Percentiles rank a stretch among this genome's conserved stretches.
Evolutionary conservation across 73 alveolate species (phyloP).

Genomic region (Effrenium voratum): DNA sequence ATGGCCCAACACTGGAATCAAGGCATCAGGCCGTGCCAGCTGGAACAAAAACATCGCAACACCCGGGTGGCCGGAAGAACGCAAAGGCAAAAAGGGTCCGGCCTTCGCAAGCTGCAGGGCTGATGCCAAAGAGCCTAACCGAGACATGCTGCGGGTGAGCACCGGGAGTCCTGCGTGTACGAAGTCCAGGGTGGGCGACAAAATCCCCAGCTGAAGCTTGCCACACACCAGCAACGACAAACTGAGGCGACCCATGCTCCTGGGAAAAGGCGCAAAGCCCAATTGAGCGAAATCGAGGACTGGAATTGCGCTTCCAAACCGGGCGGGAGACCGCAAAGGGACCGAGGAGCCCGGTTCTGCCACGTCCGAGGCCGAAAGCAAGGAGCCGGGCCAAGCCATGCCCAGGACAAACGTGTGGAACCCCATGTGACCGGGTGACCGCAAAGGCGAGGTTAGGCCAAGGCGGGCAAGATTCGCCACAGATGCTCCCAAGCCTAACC

Average conservation of each 20-base stretch:
- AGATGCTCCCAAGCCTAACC: background rate
- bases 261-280: background rate
- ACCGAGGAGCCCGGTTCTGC: background rate
- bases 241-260: background rate
- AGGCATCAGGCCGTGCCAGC: too few relatives aligned
- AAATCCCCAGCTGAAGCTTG: too few relatives aligned
- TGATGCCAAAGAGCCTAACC: background rate
- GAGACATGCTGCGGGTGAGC: background rate
- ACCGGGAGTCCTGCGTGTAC: background rate
- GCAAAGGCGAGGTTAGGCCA: background rate
- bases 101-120: background rate
- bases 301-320: background rate
- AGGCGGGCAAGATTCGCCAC: background rate
- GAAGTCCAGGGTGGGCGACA: background rate
- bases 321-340: background rate
- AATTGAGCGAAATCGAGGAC: background rate
- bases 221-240: too few relatives aligned
- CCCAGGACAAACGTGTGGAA: background rate
- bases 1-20: background rate
- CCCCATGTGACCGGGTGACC: background rate
- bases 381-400: background rate
- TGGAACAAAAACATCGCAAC: too few relatives aligned
- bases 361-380: background rate
- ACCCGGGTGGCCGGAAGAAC: too few relatives aligned
- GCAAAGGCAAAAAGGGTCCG: conserved; percentile 53